These are phyloP conservation scores for Akanthomyces muscarius DNA, from an alignment of 2,329 filamentous ascomycete genomes.

Conservation along the genomic window DNA sequence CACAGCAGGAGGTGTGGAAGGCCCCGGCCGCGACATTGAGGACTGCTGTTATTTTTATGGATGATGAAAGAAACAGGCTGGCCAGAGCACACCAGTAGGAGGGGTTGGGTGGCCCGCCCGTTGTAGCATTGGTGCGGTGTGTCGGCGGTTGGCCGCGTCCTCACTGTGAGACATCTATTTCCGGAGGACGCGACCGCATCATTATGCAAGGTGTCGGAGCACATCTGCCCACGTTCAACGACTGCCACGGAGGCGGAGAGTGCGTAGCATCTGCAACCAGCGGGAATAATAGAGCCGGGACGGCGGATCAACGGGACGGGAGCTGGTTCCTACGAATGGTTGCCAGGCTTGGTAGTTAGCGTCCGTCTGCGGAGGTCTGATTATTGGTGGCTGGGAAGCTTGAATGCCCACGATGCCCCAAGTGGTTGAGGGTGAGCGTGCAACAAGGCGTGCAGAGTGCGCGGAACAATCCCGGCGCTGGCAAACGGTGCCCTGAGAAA, in stretches of 20 bases:
- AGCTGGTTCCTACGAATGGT: no score
- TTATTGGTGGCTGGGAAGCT: not conserved
- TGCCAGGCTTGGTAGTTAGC: not conserved
- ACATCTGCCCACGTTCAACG: no score
- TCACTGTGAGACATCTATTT: conserved; percentile 7
- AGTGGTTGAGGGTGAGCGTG: not conserved
- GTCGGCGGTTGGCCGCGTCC: not conserved
- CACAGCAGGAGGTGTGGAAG: conserved; percentile 7
- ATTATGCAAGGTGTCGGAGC: not conserved
- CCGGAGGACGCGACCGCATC: conserved; percentile 3
- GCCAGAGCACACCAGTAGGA: not conserved
- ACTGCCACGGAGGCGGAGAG: not conserved
- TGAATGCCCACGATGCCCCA: not conserved
- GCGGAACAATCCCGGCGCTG: not conserved
- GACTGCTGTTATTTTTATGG: not conserved
- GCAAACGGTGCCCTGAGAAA: not conserved
- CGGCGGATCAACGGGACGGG: no score
- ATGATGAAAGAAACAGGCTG: not conserved
- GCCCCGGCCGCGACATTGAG: conserved; percentile 11
- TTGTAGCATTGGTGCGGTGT: not conserved
- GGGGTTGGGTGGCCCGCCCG: conserved; percentile 5
- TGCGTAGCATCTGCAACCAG: not conserved
- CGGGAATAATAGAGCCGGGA: no score
- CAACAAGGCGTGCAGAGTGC: not conserved
- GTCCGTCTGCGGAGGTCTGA: not conserved